Evolutionary conservation across 768 basidiomycete genomes (phyloP).

Genomic region (Leccinum uliginosum): DNA sequence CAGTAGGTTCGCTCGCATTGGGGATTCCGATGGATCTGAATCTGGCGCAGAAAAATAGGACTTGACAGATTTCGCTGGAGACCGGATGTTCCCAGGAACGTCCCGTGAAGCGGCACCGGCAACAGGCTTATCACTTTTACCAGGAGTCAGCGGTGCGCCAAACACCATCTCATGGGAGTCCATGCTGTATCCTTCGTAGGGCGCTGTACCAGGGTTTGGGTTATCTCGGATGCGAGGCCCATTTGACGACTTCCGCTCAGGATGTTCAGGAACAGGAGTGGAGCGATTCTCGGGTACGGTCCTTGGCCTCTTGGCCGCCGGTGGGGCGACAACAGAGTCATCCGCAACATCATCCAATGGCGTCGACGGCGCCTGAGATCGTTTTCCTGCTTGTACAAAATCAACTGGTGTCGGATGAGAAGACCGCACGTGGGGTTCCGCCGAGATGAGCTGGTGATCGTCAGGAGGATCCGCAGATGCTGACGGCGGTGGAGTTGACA

Average conservation of each 20-base stretch:
- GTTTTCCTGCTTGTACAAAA: slow-evolving; percentile 23
- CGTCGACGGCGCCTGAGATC: slow-evolving; percentile 24
- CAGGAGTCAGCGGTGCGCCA: slow-evolving; percentile 1
- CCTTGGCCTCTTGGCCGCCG: slow-evolving; percentile 23
- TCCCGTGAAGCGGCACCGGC: not conserved
- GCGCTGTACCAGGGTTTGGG: not conserved
- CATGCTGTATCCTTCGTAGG: not conserved
- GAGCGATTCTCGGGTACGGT: slow-evolving; percentile 3
- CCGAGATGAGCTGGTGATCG: slow-evolving; percentile 9
- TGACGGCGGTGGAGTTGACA: slow-evolving; percentile 26
- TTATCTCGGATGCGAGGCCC: slow-evolving; percentile 3
- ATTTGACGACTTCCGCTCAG: slow-evolving; percentile 6
- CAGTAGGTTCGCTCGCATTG: slow-evolving; percentile 21
- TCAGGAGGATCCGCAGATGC: slow-evolving; percentile 17
- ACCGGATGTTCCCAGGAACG: slow-evolving; percentile 16
- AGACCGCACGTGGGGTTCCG: slow-evolving; percentile 8
- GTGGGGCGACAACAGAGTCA: slow-evolving; percentile 16
- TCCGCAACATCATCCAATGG: slow-evolving; percentile 23
- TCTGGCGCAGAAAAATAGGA: slow-evolving; percentile 37
- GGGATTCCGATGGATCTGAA: slow-evolving; percentile 29
- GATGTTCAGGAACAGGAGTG: not conserved
- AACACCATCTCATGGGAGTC: not conserved
- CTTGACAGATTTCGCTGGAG: slow-evolving; percentile 31
- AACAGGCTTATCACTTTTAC: not conserved
- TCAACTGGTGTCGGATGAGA: slow-evolving; percentile 15